These are phyloP conservation scores for Bretziella fagacearum DNA, from an alignment of 2,329 filamentous ascomycete genomes.

Conservation along the genomic window DNA sequence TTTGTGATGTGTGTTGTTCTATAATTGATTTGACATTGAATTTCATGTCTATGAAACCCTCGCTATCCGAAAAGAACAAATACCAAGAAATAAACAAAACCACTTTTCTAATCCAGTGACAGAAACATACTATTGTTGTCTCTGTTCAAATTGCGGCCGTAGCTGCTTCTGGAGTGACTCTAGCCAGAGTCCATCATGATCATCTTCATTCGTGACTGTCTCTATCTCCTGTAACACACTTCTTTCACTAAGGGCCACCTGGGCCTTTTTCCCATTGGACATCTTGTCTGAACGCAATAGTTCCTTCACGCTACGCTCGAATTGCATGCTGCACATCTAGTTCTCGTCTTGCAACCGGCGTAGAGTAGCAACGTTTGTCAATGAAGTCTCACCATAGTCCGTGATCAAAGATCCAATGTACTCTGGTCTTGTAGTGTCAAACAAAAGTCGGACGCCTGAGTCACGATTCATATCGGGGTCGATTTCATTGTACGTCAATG, in stretches of 20 bases:
- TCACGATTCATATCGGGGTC: conserved; percentile 50
- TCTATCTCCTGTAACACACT: too few relatives aligned
- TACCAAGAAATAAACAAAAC: neutral
- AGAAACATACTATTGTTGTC: too few relatives aligned
- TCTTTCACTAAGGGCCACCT: neutral
- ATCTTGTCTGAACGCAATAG: too few relatives aligned
- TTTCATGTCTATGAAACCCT: neutral
- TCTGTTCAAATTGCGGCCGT: too few relatives aligned
- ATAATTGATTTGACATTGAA: neutral
- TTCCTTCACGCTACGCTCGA: neutral
- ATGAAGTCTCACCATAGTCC: conserved; percentile 48
- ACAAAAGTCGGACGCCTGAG: conserved; percentile 50
- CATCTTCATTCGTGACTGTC: too few relatives aligned
- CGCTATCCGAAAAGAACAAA: too few relatives aligned
- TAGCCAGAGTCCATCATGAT: too few relatives aligned
- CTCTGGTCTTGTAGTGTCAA: conserved; percentile 78
- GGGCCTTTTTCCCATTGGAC: too few relatives aligned
- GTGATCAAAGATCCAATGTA: conserved; percentile 81
- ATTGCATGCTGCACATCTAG: neutral
- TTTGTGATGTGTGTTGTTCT: too few relatives aligned
- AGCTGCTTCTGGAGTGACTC: too few relatives aligned
- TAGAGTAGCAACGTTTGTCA: conserved; percentile 12
- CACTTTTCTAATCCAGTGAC: too few relatives aligned
- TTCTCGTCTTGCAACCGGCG: conserved; percentile 15
- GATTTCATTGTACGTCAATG: conserved; percentile 87